Conservation (phyloP, 768 basidiomycete genomes). For the Kondoa malvinella region DNA sequence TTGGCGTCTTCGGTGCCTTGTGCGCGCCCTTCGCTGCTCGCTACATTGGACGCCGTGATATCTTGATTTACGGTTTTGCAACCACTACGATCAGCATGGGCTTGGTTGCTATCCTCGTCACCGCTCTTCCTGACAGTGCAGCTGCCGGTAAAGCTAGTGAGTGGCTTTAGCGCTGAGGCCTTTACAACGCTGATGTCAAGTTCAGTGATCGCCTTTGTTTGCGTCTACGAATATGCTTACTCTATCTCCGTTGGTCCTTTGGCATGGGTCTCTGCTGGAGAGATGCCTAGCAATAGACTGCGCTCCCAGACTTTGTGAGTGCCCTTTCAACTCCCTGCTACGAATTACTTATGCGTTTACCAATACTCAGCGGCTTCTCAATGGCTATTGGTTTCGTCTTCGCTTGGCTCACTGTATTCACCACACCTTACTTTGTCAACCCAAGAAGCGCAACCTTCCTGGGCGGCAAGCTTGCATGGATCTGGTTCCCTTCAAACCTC, state of each 20-base stretch:
- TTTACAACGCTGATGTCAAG: no score
- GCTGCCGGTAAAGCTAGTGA: no score
- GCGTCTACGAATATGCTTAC: slow-evolving; percentile 14
- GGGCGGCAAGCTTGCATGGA: background rate
- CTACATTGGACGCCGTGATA: no score
- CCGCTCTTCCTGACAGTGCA: no score
- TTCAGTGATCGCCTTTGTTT: background rate
- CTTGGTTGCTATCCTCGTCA: no score
- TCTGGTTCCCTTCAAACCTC: background rate
- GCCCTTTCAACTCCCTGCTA: background rate
- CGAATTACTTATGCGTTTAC: background rate
- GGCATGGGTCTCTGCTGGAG: slow-evolving; percentile 20
- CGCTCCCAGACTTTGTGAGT: slow-evolving; percentile 16
- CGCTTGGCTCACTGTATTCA: slow-evolving; percentile 20
- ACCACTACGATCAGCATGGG: no score
- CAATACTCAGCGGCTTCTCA: slow-evolving; percentile 11
- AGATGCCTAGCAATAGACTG: slow-evolving; percentile 19
- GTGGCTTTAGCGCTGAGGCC: no score
- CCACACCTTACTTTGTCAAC: slow-evolving; percentile 16
- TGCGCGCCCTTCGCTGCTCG: background rate
- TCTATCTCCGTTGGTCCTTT: slow-evolving; percentile 10
- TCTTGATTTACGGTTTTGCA: no score
- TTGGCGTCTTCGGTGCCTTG: slow-evolving; percentile 15
- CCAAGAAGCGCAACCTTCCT: background rate
- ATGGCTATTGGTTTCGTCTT: slow-evolving; percentile 23